Evolutionary conservation across 768 basidiomycete genomes (phyloP), one percentile per base, ranked within the genome.

Genomic region (Kwoniella sp.): DNA sequence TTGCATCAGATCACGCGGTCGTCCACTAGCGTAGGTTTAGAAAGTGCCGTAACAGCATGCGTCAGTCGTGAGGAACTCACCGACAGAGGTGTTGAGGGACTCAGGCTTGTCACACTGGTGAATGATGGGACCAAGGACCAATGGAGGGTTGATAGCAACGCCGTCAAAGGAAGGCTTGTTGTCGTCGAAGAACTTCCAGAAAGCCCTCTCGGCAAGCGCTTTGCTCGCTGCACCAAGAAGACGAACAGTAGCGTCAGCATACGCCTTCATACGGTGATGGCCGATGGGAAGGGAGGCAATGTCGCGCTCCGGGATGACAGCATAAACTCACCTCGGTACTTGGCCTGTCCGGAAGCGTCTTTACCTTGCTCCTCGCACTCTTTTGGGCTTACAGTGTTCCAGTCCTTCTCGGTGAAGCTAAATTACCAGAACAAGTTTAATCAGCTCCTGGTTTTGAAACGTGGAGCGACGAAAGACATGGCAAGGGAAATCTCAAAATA

Each of bases 1-100:
- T 11, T 20, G 5, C 7, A 7, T 48, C 15, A 20, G 47, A 23
- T 7, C 47, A n/a, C n/a, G n/a, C n/a, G n/a, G n/a, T n/a, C n/a
- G n/a, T n/a, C n/a, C n/a, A 23, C 23, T 23, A 48, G 47, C 47
- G 15, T 48, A n/a, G n/a, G n/a, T 23, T 48, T 4, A n/a, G 23
- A 20, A 4, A 48, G 20, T 23, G 47, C 4, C 7, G 8, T 4
- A 20, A 20, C 20, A 20, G 41, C 11, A 0, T 38, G n/a, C n/a
- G n/a, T n/a, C n/a, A n/a, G n/a, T 70, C 65, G 66, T 54, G 47
- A 22, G 2, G 5, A 22, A 70, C 73, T 69, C 30, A 75, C 73
- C 73, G 47, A 79, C 78, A 8, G 78, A 79, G 30, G 80, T 79
- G 80, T 84, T 84, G 61, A 85, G 73, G 48, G 72, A 58, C 30